These are phyloP conservation scores for Diaporthe caulivora DNA, from an alignment of 2,329 filamentous ascomycete species.

Conservation along the genomic window DNA sequence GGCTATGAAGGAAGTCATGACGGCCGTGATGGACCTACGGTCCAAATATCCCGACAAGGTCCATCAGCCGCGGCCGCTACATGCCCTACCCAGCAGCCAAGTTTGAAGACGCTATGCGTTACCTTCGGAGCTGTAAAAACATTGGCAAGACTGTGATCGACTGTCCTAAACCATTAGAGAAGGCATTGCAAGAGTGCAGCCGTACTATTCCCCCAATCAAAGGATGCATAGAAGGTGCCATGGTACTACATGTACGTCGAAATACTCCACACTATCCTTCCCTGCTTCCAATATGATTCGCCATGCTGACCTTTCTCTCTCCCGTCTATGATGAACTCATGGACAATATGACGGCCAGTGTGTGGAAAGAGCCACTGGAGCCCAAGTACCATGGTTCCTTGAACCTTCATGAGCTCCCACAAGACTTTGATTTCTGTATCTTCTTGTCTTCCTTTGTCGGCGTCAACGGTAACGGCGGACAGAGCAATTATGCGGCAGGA, in stretches of 20 bases:
- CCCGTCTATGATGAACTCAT: conserved; percentile 4
- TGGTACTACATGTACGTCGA: conserved; percentile 19
- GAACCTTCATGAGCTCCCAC: conserved; percentile 5
- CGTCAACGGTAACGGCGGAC: conserved; percentile 27
- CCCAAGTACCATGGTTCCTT: conserved; percentile 7
- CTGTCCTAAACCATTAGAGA: background rate
- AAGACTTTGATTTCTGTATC: conserved; percentile 36
- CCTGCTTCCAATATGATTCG: too few species aligned
- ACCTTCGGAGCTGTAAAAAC: conserved; percentile 9
- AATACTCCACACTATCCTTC: too few species aligned
- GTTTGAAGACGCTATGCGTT: conserved; percentile 17
- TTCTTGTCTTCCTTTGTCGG: conserved; percentile 29
- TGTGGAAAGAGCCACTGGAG: background rate
- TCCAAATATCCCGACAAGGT: background rate
- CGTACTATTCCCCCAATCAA: background rate
- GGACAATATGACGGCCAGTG: conserved; percentile 9
- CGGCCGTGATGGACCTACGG: background rate
- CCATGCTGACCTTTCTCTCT: background rate
- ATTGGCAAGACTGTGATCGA: conserved; percentile 14
- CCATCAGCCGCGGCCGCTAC: background rate
- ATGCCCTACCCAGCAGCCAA: background rate
- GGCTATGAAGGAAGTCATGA: conserved; percentile 7
- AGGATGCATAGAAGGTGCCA: conserved; percentile 15
- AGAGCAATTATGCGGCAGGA: conserved; percentile 35
- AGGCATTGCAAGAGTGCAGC: background rate